These are phyloP conservation scores for Populus ilicifolia DNA, from an alignment of 345 rosid species.

Conservation along the genomic window DNA sequence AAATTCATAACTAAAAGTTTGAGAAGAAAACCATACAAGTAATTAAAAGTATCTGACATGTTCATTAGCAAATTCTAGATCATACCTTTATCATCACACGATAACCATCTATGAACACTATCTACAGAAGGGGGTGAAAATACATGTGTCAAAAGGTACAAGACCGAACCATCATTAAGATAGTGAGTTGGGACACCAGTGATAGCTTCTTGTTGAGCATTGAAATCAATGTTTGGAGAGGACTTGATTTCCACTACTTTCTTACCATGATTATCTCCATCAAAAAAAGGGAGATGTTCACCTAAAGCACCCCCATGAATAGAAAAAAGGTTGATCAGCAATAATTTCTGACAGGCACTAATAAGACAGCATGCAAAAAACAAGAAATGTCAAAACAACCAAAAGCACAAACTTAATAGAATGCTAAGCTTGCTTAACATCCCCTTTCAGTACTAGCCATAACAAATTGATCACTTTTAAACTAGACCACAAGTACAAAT, in stretches of 20 bases:
- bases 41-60: neutral
- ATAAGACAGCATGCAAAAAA: neutral
- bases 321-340: conserved; percentile 28
- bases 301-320: conserved; percentile 33
- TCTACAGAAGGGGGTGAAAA: conserved; percentile 69
- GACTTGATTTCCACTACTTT: conserved; percentile 21
- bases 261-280: conserved; percentile 24
- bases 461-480: neutral
- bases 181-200: conserved; percentile 60
- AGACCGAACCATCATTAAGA: conserved; percentile 68
- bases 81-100: conserved; percentile 43
- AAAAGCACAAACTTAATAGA: neutral
- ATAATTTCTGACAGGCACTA: conserved; percentile 16
- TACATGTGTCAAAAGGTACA: conserved; percentile 64
- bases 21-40: conserved; percentile 4
- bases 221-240: conserved; percentile 13
- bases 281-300: conserved; percentile 45
- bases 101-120: conserved; percentile 55
- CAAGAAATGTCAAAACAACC: conserved; percentile 3
- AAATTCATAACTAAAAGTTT: conserved; percentile 15
- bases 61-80: conserved; percentile 13
- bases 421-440: neutral
- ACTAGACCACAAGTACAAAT: neutral
- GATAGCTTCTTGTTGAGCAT: conserved; percentile 34
- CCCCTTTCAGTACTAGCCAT: neutral